Evolutionary conservation across 352 stramenopile species (phyloP).

Genomic region (Phytophthora citricola): DNA sequence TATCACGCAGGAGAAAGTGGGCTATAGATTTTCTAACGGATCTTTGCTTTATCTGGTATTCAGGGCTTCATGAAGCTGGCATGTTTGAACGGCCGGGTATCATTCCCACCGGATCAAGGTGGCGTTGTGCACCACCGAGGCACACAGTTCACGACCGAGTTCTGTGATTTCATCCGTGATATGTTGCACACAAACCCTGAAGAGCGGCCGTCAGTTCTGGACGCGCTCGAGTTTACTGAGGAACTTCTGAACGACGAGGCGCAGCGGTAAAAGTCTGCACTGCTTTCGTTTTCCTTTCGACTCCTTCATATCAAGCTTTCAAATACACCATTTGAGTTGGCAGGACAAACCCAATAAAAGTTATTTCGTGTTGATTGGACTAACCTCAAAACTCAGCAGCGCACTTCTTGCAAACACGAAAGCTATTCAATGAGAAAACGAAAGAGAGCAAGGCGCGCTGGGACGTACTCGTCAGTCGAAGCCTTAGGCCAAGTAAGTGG

Average conservation of each 20-base stretch:
- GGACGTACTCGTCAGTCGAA: slow-evolving; percentile 4
- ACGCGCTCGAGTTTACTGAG: slow-evolving; percentile 84
- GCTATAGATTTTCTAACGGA: background rate
- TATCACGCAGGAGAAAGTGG: too few relatives aligned
- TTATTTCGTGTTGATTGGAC: slow-evolving; percentile 28
- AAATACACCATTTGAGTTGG: slow-evolving; percentile 8
- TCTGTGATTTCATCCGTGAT: slow-evolving; percentile 89
- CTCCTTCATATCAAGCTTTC: slow-evolving; percentile 2
- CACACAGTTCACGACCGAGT: slow-evolving; percentile 76
- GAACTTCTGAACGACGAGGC: slow-evolving; percentile 78
- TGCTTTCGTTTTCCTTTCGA: background rate
- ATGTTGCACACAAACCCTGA: slow-evolving; percentile 88
- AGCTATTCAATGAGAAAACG: slow-evolving; percentile 15
- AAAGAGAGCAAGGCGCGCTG: slow-evolving; percentile 8
- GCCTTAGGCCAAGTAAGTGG: slow-evolving; percentile 36
- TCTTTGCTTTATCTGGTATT: slow-evolving; percentile 8
- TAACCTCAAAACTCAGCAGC: slow-evolving; percentile 17
- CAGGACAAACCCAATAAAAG: slow-evolving; percentile 29
- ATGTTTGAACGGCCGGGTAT: slow-evolving; percentile 78
- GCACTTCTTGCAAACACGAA: slow-evolving; percentile 13
- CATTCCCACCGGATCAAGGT: slow-evolving; percentile 79
- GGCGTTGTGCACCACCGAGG: slow-evolving; percentile 70
- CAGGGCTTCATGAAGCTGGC: slow-evolving; percentile 88
- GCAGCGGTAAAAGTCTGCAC: slow-evolving; percentile 41
- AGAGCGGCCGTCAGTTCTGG: slow-evolving; percentile 78